Conservation (phyloP, 2,329 filamentous ascomycete genomes). For the Pezicula carpinea region DNA sequence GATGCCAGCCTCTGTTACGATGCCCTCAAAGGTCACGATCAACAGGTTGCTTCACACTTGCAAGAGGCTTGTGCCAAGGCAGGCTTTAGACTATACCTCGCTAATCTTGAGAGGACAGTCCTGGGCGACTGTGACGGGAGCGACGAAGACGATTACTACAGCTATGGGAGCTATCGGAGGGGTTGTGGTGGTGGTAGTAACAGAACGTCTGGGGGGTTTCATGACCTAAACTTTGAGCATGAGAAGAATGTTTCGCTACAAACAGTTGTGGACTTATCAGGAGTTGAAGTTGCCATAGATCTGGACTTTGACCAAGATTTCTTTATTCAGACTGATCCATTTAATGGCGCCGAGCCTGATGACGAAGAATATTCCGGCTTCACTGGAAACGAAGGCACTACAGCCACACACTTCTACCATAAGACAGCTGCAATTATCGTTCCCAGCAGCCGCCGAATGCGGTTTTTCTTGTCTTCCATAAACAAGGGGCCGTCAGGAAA, state of each 20-base stretch:
- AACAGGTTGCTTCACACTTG: conserved; percentile 2
- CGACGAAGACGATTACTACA: conserved; percentile 5
- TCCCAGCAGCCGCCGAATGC: conserved; percentile 6
- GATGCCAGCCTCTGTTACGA: conserved; percentile 8
- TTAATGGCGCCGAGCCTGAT: conserved; percentile 10
- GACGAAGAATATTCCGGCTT: conserved; percentile 13
- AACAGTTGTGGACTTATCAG: conserved; percentile 12
- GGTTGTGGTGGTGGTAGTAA: not conserved
- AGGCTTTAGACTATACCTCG: conserved; percentile 13
- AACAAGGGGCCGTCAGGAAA: not conserved
- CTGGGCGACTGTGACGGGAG: conserved; percentile 8
- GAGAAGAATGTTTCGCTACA: conserved; percentile 1
- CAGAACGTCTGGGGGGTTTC: too few relatives aligned
- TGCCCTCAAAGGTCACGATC: conserved; percentile 11
- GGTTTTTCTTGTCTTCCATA: conserved; percentile 7
- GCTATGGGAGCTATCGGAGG: not conserved
- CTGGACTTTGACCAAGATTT: conserved; percentile 7
- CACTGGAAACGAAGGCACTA: conserved; percentile 14
- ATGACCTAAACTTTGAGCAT: conserved; percentile 6
- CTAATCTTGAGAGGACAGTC: conserved; percentile 10
- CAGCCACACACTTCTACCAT: conserved; percentile 13
- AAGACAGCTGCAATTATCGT: conserved; percentile 13
- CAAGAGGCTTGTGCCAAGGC: conserved; percentile 7
- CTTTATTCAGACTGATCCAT: conserved; percentile 8
- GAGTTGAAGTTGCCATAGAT: conserved; percentile 7